Conservation (phyloP, 2,329 filamentous ascomycete species). For the Penicillium sp. region DNA sequence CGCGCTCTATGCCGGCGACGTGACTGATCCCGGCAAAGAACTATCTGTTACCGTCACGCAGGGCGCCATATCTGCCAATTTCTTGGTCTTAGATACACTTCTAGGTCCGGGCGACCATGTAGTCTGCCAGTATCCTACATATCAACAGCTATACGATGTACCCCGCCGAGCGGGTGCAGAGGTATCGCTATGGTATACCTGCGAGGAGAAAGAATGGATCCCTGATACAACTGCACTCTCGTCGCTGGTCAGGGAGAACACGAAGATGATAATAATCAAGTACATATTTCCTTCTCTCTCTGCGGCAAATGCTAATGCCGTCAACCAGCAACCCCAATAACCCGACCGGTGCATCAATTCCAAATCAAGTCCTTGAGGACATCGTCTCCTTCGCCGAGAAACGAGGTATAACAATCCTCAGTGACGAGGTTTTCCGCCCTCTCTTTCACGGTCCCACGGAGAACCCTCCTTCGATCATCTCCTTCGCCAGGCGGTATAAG, state of each 20-base stretch:
- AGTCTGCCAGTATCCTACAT: conserved; percentile 10
- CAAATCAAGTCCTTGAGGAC: neutral
- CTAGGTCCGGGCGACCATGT: conserved; percentile 10
- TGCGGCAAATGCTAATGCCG: neutral
- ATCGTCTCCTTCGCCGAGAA: conserved; percentile 8
- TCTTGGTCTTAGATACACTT: conserved; percentile 6
- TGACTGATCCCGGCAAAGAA: neutral
- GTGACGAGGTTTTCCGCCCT: conserved; percentile 13
- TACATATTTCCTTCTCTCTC: neutral
- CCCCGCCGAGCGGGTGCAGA: conserved; percentile 5
- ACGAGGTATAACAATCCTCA: conserved; percentile 9
- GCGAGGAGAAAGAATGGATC: conserved; percentile 5
- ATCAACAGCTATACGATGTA: conserved; percentile 11
- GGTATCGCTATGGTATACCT: conserved; percentile 7
- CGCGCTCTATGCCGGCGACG: conserved; percentile 3
- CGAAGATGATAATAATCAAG: conserved; percentile 15
- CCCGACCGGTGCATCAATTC: conserved; percentile 11
- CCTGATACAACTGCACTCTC: conserved; percentile 2
- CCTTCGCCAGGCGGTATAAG: conserved; percentile 3
- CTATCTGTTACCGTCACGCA: conserved; percentile 4
- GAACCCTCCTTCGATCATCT: conserved; percentile 8
- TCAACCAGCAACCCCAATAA: conserved; percentile 11
- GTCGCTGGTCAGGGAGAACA: conserved; percentile 5
- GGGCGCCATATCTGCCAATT: conserved; percentile 10
- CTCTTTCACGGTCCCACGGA: conserved; percentile 5